phyloP scores from a whole-genome alignment of 2,329 filamentous ascomycete genomes.

The Penicillium sp. region DNA sequence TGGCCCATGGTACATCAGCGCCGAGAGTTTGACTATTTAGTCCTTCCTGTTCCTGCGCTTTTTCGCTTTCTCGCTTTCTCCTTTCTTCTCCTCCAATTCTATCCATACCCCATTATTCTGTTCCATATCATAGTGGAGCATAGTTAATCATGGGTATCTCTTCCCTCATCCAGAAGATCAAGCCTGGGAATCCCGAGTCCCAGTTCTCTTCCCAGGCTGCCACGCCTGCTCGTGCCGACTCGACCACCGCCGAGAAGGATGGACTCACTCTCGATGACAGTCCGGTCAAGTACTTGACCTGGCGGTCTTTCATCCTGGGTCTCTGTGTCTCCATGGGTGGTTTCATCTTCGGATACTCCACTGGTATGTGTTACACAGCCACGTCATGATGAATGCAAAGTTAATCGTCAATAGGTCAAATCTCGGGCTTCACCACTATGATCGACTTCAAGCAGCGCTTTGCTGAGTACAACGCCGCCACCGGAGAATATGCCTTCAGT shows the following conservation, averaged over 20 bases:
- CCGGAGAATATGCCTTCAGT: slow-evolving; percentile 40
- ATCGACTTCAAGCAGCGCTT: slow-evolving; percentile 45
- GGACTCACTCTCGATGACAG: slow-evolving; percentile 38
- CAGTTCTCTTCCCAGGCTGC: slow-evolving; percentile 34
- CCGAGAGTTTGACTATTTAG: slow-evolving; percentile 25
- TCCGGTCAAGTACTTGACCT: slow-evolving; percentile 44
- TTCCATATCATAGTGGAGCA: not conserved
- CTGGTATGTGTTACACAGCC: slow-evolving; percentile 29
- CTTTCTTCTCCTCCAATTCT: not conserved
- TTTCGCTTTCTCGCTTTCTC: slow-evolving; percentile 1
- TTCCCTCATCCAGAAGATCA: slow-evolving; percentile 30
- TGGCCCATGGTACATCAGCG: slow-evolving; percentile 21
- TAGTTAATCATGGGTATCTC: slow-evolving; percentile 29
- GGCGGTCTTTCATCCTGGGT: slow-evolving; percentile 43
- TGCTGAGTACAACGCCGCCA: slow-evolving; percentile 30
- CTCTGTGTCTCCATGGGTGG: slow-evolving; percentile 48
- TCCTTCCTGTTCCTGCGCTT: slow-evolving; percentile 11
- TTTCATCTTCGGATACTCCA: slow-evolving; percentile 47
- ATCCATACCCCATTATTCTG: slow-evolving; percentile 1
- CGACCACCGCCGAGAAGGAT: slow-evolving; percentile 32
- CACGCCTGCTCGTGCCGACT: slow-evolving; percentile 34
- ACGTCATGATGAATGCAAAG: not conserved
- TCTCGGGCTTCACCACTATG: slow-evolving; percentile 48
- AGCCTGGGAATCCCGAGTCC: slow-evolving; percentile 27
- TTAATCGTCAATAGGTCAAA: slow-evolving; percentile 36